A percentile compares a stretch with the other conserved stretches of the same genome.
phyloP scores from a whole-genome alignment of 495 filamentous ascomycete genomes.

The Baudoinia panamericana region DNA sequence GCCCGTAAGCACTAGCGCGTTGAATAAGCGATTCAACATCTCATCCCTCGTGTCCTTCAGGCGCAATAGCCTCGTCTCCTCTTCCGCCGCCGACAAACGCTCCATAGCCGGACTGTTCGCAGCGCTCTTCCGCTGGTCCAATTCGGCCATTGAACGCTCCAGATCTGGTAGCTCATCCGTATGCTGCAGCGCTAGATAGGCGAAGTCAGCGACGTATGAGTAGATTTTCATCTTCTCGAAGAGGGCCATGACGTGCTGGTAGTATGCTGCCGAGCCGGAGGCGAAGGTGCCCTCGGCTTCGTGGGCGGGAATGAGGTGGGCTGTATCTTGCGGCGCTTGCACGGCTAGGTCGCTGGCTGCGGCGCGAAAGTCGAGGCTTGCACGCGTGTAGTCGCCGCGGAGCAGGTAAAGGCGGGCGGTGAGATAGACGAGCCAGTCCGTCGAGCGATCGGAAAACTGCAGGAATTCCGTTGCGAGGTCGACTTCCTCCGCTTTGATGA shows the following conservation, averaged over 20 bases:
- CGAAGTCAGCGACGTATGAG: conserved; percentile 73
- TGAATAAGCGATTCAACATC: conserved; percentile 71
- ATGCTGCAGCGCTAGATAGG: conserved; percentile 56
- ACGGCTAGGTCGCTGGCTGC: conserved; percentile 56
- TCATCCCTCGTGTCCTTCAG: conserved; percentile 37
- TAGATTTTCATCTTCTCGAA: conserved; percentile 59
- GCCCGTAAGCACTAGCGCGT: conserved; percentile 58
- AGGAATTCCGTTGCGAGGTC: conserved; percentile 42
- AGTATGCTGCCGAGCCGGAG: conserved; percentile 63
- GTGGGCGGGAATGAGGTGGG: conserved; percentile 54
- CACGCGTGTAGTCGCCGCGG: conserved; percentile 55
- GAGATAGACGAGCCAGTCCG: conserved; percentile 67
- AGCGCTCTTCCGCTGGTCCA: conserved; percentile 11
- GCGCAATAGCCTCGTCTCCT: conserved; percentile 4
- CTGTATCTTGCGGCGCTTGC: conserved; percentile 27
- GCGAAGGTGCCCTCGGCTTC: conserved; percentile 61
- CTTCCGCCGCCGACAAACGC: neutral
- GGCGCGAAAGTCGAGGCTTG: conserved; percentile 65
- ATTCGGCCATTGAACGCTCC: conserved; percentile 1
- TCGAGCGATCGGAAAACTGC: conserved; percentile 42
- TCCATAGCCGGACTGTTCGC: conserved; percentile 7
- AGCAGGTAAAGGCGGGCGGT: conserved; percentile 69
- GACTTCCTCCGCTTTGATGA: conserved; percentile 33
- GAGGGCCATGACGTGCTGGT: conserved; percentile 68
- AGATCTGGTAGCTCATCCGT: conserved; percentile 10